Conservation (phyloP, 2,329 filamentous ascomycete species). For the Teratosphaeria epicoccoides region DNA sequence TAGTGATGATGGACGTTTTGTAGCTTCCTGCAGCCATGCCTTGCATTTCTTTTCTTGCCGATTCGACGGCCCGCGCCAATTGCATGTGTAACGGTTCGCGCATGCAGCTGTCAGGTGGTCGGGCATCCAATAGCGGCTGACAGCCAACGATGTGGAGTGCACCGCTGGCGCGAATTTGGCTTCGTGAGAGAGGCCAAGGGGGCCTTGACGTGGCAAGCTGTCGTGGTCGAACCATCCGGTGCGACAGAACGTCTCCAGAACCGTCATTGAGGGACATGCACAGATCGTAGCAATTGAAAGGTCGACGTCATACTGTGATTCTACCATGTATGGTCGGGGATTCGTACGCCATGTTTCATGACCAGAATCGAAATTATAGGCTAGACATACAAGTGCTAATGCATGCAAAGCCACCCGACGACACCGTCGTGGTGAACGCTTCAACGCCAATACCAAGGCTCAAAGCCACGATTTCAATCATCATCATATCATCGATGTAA, state of each 20-base stretch:
- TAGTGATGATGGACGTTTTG: neutral
- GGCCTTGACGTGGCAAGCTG: neutral
- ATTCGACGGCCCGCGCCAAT: slow-evolving; percentile 2
- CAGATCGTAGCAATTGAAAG: neutral
- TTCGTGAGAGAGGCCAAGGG: no score
- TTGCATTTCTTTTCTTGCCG: neutral
- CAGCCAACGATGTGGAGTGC: neutral
- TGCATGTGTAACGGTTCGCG: slow-evolving; percentile 1
- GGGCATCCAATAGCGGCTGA: neutral
- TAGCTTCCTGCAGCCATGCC: neutral
- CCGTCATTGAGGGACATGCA: neutral
- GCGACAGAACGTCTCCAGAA: neutral
- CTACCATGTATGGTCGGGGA: neutral
- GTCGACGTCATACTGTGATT: neutral
- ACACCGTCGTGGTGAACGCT: neutral
- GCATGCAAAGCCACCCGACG: neutral
- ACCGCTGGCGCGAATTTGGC: neutral
- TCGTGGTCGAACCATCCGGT: no score
- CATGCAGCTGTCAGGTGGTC: neutral
- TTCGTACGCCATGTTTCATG: neutral
- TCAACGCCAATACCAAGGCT: neutral
- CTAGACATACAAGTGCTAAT: neutral
- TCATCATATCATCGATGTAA: neutral
- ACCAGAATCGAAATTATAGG: neutral
- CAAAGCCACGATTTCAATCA: neutral